phyloP scores from a whole-genome alignment of 2,329 filamentous ascomycete species.

The Monosporascus sp. region DNA sequence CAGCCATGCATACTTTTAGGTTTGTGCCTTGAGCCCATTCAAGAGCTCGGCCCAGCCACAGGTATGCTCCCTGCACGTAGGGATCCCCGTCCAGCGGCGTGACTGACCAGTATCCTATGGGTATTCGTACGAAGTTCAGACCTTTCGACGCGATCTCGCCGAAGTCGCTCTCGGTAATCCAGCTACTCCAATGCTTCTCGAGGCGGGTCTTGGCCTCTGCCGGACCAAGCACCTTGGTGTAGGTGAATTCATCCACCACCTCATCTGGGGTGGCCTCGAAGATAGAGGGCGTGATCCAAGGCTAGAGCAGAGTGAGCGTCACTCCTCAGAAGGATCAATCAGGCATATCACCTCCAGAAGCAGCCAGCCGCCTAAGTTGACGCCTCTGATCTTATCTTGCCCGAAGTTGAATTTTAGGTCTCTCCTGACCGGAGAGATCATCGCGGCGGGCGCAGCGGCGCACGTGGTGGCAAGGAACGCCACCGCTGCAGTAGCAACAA shows the following conservation, averaged over 20 bases:
- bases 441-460: slow-evolving; percentile 1
- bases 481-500: neutral
- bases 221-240: slow-evolving; percentile 40
- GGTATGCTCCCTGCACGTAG: slow-evolving; percentile 34
- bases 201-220: slow-evolving; percentile 36
- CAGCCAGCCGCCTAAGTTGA: slow-evolving; percentile 18
- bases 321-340: neutral
- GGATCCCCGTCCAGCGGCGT: slow-evolving; percentile 41
- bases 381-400: slow-evolving; percentile 11
- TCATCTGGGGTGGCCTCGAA: slow-evolving; percentile 44
- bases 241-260: slow-evolving; percentile 45
- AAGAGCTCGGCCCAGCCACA: slow-evolving; percentile 50
- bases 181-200: slow-evolving; percentile 45
- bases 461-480: neutral
- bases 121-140: slow-evolving; percentile 54
- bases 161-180: slow-evolving; percentile 45
- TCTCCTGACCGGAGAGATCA: slow-evolving; percentile 2
- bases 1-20: slow-evolving; percentile 4
- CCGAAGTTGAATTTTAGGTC: slow-evolving; percentile 7
- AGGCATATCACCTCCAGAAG: slow-evolving; percentile 8
- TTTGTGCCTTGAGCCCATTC: slow-evolving; percentile 45
- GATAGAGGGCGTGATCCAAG: slow-evolving; percentile 70
- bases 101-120: slow-evolving; percentile 56
- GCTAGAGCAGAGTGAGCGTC: slow-evolving; percentile 45
- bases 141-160: slow-evolving; percentile 49